phyloP scores from a whole-genome alignment of 2,329 filamentous ascomycete genomes.

The Cladosporium sp. region DNA sequence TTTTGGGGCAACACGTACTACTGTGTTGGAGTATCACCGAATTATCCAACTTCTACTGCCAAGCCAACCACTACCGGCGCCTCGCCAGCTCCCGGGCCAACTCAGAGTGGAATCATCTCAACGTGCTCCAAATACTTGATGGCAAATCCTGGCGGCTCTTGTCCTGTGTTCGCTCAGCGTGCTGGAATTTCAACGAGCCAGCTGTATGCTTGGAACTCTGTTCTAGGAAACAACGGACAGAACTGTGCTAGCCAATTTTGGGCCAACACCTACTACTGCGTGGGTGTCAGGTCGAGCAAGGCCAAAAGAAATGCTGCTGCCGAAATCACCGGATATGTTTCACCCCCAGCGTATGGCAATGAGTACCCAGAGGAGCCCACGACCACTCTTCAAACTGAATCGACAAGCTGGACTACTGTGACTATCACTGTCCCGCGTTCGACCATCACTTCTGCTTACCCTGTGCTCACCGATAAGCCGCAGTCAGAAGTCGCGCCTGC shows the following conservation, averaged over 20 bases:
- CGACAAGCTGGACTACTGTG: not conserved
- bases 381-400: not conserved
- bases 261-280: conserved; percentile 17
- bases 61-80: conserved; percentile 13
- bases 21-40: conserved; percentile 12
- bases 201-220: conserved; percentile 30
- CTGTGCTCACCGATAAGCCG: too few relatives aligned
- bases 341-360: not conserved
- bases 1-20: conserved; percentile 17
- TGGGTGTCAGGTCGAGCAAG: conserved; percentile 14
- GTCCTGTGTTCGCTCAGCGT: conserved; percentile 22
- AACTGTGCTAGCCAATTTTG: conserved; percentile 17
- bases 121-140: conserved; percentile 26
- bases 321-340: conserved; percentile 5
- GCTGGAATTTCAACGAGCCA: conserved; percentile 23
- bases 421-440: too few relatives aligned
- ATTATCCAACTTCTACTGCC: conserved; percentile 14
- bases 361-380: not conserved
- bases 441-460: too few relatives aligned
- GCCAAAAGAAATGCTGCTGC: not conserved
- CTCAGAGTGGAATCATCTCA: conserved; percentile 22
- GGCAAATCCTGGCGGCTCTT: conserved; percentile 24
- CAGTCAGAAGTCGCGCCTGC: too few relatives aligned
- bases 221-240: conserved; percentile 21
- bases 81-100: conserved; percentile 22